Percentiles rank a stretch among this genome's conserved stretches.
Conservation (phyloP, 1,284 basidiomycete species). For the Blastosporella zonata region DNA sequence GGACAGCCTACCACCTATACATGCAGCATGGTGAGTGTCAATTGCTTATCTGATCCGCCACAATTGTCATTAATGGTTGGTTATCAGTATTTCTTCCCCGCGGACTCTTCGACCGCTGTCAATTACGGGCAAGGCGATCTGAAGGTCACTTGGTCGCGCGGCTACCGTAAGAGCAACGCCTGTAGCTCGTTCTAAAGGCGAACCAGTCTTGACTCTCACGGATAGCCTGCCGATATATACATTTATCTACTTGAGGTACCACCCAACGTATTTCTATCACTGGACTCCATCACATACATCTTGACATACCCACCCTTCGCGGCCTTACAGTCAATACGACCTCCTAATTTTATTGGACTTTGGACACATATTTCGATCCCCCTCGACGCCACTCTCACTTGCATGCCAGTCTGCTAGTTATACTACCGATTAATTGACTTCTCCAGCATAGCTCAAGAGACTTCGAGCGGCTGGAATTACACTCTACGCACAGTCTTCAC, state of each 20-base stretch:
- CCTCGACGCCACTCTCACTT: too few species aligned
- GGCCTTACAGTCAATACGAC: too few species aligned
- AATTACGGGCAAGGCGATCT: constrained; percentile 24
- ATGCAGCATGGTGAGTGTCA: constrained; percentile 23
- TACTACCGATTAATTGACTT: too few species aligned
- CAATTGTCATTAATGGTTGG: background rate
- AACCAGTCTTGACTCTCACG: background rate
- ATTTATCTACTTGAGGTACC: background rate
- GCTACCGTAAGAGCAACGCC: constrained; percentile 18
- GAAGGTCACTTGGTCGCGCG: constrained; percentile 23
- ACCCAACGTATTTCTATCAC: too few species aligned
- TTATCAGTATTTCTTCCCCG: constrained; percentile 22
- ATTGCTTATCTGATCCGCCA: background rate
- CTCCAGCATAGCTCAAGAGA: too few species aligned
- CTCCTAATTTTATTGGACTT: too few species aligned
- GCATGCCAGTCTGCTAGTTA: too few species aligned
- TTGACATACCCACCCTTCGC: too few species aligned
- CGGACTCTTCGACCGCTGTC: constrained; percentile 24
- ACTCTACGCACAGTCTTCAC: too few species aligned
- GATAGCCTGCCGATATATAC: background rate
- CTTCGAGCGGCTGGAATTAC: too few species aligned
- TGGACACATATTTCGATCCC: too few species aligned
- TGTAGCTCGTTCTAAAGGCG: background rate
- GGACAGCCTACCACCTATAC: constrained; percentile 23
- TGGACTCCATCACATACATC: too few species aligned